These are phyloP conservation scores for Apiotrichum veenhuisii DNA, from an alignment of 1,284 basidiomycete genomes.

Conservation along the genomic window DNA sequence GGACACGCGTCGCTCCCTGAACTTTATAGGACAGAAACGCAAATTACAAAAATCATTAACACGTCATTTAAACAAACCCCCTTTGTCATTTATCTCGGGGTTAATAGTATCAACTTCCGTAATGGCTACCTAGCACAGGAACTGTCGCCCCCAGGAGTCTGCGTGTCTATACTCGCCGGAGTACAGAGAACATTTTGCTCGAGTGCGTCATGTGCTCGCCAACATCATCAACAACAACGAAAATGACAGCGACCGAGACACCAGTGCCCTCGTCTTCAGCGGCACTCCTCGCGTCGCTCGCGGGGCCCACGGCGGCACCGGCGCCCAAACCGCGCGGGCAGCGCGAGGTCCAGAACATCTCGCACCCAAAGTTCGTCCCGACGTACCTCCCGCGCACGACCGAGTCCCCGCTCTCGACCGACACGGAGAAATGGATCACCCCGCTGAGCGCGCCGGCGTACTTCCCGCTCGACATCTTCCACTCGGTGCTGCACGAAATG, in stretches of 20 bases:
- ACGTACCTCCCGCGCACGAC: slow-evolving; percentile 10
- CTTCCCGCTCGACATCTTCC: slow-evolving; percentile 34
- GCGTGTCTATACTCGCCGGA: no score
- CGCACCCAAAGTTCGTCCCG: slow-evolving; percentile 22
- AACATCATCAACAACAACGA: background rate
- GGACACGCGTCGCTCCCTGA: no score
- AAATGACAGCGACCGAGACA: background rate
- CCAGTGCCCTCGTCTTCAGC: background rate
- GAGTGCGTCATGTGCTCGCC: no score
- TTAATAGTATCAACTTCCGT: no score
- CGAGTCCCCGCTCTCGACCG: slow-evolving; percentile 4
- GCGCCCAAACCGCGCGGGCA: background rate
- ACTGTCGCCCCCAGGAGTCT: no score
- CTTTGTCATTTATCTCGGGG: no score
- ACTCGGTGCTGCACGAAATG: slow-evolving; percentile 33
- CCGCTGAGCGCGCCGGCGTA: slow-evolving; percentile 29
- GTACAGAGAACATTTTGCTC: no score
- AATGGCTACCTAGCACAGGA: no score
- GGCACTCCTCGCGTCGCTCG: background rate
- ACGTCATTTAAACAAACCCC: no score
- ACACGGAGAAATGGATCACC: slow-evolving; percentile 18
- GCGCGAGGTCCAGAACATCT: slow-evolving; percentile 6
- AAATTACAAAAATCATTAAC: no score
- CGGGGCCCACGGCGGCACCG: background rate
- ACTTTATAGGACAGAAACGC: no score